Percentiles rank a stretch among this genome's conserved stretches.
phyloP scores from a whole-genome alignment of 495 filamentous ascomycete species.

The Daldinia grandis region DNA sequence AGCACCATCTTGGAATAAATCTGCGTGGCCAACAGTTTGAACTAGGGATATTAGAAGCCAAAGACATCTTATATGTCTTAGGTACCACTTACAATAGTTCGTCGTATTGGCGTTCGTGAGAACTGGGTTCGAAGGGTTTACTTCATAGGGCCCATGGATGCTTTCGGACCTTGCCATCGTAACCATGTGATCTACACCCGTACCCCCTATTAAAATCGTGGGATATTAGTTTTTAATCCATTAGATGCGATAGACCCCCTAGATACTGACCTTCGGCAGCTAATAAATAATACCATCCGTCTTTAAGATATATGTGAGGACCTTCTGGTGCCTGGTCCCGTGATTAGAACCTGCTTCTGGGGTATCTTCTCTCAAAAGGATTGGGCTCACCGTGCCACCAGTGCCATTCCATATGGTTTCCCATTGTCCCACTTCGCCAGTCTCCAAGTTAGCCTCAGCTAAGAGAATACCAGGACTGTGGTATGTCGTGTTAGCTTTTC shows the following conservation, averaged over 20 bases:
- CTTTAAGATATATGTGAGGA: conserved; percentile 70
- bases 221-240: background rate
- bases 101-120: conserved; percentile 63
- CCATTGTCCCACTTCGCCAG: conserved; percentile 50
- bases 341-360: background rate
- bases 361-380: background rate
- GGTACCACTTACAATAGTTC: conserved; percentile 47
- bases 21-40: conserved; percentile 62
- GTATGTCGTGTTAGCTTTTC: background rate
- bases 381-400: conserved; percentile 45
- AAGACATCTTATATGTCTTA: background rate
- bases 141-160: conserved; percentile 65
- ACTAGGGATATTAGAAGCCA: conserved; percentile 38
- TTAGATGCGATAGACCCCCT: background rate
- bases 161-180: conserved; percentile 60
- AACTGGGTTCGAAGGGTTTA: conserved; percentile 61
- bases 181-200: conserved; percentile 62
- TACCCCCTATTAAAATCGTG: conserved; percentile 53
- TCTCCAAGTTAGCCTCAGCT: conserved; percentile 51
- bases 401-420: conserved; percentile 55
- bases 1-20: conserved; percentile 58
- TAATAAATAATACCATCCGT: conserved; percentile 71
- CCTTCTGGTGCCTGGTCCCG: conserved; percentile 63
- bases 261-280: conserved; percentile 63
- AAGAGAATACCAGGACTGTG: conserved; percentile 50